Evolutionary conservation across 2,329 filamentous ascomycete genomes (phyloP).

Genomic region (Talaromyces verruculosus): DNA sequence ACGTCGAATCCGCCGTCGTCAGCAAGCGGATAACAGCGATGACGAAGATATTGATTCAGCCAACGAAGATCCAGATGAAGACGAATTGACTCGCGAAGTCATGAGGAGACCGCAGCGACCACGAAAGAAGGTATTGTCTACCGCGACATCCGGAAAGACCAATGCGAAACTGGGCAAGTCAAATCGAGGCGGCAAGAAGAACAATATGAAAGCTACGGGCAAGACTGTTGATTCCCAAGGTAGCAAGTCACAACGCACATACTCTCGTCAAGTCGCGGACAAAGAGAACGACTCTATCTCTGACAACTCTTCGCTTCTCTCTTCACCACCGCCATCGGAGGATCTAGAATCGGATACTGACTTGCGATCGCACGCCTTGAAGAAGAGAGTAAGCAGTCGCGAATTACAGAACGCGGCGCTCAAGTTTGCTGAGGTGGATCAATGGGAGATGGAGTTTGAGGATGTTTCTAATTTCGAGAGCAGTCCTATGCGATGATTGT

Average conservation of each 20-base stretch:
- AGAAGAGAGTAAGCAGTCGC: constrained; percentile 33
- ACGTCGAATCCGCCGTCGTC: constrained; percentile 31
- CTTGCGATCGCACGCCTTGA: constrained; percentile 19
- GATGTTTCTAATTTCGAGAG: constrained; percentile 31
- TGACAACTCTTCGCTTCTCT: constrained; percentile 34
- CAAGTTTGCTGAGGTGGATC: constrained; percentile 45
- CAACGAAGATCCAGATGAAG: constrained; percentile 37
- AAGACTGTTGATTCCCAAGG: not conserved
- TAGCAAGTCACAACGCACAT: constrained; percentile 20
- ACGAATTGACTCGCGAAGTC: constrained; percentile 34
- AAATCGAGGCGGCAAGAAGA: constrained; percentile 24
- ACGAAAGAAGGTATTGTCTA: constrained; percentile 25
- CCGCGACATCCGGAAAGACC: constrained; percentile 27
- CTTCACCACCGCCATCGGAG: constrained; percentile 36
- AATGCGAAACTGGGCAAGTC: constrained; percentile 25
- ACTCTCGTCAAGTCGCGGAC: constrained; percentile 25
- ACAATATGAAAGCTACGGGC: constrained; percentile 15
- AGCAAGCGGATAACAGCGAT: constrained; percentile 27
- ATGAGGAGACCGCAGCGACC: constrained; percentile 21
- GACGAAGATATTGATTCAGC: constrained; percentile 27
- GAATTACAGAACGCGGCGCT: constrained; percentile 38
- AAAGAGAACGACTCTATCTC: constrained; percentile 37
- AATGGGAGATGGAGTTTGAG: constrained; percentile 48
- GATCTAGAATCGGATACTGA: constrained; percentile 27
- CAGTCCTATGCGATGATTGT: constrained; percentile 17